These are phyloP conservation scores for Colletotrichum sp. DNA, from an alignment of 2,329 filamentous ascomycete genomes.

Conservation along the genomic window DNA sequence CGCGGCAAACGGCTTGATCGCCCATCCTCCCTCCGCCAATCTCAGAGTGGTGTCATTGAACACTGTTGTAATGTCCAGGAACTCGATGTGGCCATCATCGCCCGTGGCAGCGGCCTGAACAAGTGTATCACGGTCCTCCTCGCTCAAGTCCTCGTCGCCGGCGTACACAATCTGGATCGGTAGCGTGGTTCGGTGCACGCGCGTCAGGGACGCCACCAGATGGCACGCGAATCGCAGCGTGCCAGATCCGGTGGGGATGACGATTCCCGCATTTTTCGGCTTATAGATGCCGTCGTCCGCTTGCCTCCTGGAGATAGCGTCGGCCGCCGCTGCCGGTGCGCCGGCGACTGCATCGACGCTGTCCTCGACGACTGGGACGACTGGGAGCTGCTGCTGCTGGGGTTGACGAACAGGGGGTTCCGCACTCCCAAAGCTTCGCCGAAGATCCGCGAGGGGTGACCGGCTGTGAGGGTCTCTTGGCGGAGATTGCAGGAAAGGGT, in stretches of 20 bases:
- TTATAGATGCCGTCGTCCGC: not conserved
- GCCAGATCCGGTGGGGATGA: conserved; percentile 36
- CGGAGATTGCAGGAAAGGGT: conserved; percentile 10
- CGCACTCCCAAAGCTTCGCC: conserved; percentile 11
- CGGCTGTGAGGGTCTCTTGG: conserved; percentile 6
- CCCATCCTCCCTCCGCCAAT: conserved; percentile 38
- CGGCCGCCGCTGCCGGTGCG: not conserved
- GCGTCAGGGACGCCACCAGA: conserved; percentile 34
- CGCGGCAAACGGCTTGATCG: conserved; percentile 45
- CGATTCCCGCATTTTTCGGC: conserved; percentile 33
- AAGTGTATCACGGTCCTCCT: conserved; percentile 27
- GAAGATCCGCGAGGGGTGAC: conserved; percentile 24
- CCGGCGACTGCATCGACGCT: not conserved
- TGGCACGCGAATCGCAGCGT: conserved; percentile 39
- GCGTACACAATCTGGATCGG: conserved; percentile 43
- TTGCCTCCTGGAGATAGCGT: not conserved
- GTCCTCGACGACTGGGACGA: not conserved
- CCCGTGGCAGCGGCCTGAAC: conserved; percentile 20
- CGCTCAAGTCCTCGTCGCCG: conserved; percentile 34
- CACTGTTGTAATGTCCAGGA: conserved; percentile 35
- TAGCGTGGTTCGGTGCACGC: conserved; percentile 31
- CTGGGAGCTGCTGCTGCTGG: not conserved
- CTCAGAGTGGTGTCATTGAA: conserved; percentile 35
- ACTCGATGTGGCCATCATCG: conserved; percentile 23
- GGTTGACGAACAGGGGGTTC: not conserved